These are phyloP conservation scores for Ligustrum vulgare DNA, from an alignment of 257 asterid genomes.

Conservation along the genomic window DNA sequence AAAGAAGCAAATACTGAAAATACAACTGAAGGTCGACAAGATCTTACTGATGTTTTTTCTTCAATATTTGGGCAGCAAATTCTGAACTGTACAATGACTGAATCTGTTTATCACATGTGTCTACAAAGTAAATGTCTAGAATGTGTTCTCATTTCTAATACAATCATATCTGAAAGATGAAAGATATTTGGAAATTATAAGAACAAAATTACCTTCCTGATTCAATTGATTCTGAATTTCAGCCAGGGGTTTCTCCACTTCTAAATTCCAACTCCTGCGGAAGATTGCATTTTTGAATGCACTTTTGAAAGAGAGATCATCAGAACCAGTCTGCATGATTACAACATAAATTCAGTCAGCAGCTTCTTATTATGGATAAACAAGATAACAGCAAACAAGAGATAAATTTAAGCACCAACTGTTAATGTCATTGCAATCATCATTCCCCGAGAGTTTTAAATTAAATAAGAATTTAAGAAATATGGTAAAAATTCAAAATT, in stretches of 20 bases:
- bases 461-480: background rate
- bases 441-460: background rate
- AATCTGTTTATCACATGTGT: slow-evolving; percentile 42
- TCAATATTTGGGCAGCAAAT: slow-evolving; percentile 79
- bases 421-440: background rate
- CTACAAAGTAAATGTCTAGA: slow-evolving; percentile 20
- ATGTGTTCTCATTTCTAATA: slow-evolving; percentile 9
- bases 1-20: slow-evolving; percentile 5
- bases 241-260: slow-evolving; percentile 50
- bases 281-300: slow-evolving; percentile 90
- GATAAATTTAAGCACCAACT: background rate
- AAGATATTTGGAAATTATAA: slow-evolving; percentile 9
- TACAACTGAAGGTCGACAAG: slow-evolving; percentile 13
- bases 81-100: slow-evolving; percentile 75
- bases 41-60: slow-evolving; percentile 73
- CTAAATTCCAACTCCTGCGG: slow-evolving; percentile 43
- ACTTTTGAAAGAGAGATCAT: slow-evolving; percentile 76
- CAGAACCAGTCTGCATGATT: slow-evolving; percentile 75
- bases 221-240: slow-evolving; percentile 37
- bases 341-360: slow-evolving; percentile 17
- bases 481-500: background rate
- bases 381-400: background rate
- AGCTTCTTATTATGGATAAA: slow-evolving; percentile 5
- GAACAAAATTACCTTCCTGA: slow-evolving; percentile 49
- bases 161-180: slow-evolving; percentile 13